Evolutionary conservation across 163 green algal species (phyloP).

Genomic region (Trebouxiophyceae sp.): DNA sequence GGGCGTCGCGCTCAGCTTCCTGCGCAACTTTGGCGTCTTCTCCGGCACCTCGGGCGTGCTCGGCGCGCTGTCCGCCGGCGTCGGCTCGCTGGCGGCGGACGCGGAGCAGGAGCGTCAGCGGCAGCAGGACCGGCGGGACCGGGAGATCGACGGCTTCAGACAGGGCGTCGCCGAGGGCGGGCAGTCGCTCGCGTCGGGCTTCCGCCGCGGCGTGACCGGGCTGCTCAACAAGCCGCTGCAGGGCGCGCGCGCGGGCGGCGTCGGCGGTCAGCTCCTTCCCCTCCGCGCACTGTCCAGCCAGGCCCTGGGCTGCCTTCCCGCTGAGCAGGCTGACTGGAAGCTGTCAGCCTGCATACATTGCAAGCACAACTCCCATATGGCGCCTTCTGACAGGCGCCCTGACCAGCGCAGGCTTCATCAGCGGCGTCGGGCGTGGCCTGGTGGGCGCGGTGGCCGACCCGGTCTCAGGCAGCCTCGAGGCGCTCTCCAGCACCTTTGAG

Average conservation of each 20-base stretch:
- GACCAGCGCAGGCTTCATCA: slow-evolving; percentile 51
- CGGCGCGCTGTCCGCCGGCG: slow-evolving; percentile 30
- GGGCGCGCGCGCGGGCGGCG: slow-evolving; percentile 57
- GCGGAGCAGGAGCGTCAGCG: background rate
- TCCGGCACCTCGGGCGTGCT: slow-evolving; percentile 38
- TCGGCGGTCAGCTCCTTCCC: slow-evolving; percentile 58
- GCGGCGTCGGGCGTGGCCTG: slow-evolving; percentile 70
- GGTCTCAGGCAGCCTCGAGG: slow-evolving; percentile 62
- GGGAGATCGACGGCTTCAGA: slow-evolving; percentile 32
- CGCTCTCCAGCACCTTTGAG: slow-evolving; percentile 41
- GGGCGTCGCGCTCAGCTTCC: slow-evolving; percentile 28
- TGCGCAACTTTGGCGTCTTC: slow-evolving; percentile 52
- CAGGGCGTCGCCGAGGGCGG: slow-evolving; percentile 72
- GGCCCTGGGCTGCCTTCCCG: too few relatives aligned
- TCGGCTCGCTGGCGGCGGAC: slow-evolving; percentile 25
- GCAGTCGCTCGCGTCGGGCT: slow-evolving; percentile 52
- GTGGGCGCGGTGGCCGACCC: slow-evolving; percentile 69
- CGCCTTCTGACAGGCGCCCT: background rate
- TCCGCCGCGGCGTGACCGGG: slow-evolving; percentile 70
- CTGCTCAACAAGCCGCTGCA: slow-evolving; percentile 77
- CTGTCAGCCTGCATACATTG: too few relatives aligned
- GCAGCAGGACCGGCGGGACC: slow-evolving; percentile 7
- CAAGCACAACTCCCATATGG: too few relatives aligned
- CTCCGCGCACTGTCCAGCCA: too few relatives aligned
- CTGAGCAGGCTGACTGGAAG: too few relatives aligned